Conservation (phyloP, 139 green algal genomes). For the Picochlorum sp. region DNA sequence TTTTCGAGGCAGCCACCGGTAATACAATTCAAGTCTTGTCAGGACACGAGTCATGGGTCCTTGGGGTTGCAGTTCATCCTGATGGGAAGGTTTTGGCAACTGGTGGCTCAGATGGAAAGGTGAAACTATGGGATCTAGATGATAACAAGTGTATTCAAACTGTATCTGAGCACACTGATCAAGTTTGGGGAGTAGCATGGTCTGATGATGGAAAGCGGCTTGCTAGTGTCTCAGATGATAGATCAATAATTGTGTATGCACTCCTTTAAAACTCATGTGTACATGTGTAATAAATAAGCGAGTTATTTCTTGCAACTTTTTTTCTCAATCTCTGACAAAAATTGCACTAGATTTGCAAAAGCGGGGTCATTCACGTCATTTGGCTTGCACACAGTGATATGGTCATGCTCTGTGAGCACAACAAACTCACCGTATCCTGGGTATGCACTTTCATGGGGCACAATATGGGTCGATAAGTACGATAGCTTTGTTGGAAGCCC, state of each 20-base stretch:
- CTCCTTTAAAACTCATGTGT: conserved; percentile 14
- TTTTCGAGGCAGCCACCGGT: conserved; percentile 75
- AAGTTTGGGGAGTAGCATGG: conserved; percentile 72
- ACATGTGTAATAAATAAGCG: conserved; percentile 7
- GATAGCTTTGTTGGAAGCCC: conserved; percentile 43
- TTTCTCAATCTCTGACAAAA: conserved; percentile 16
- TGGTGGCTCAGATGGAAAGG: conserved; percentile 61
- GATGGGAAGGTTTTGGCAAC: conserved; percentile 56
- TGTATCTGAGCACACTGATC: conserved; percentile 31
- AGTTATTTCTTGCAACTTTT: too few species aligned
- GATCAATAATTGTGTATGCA: conserved; percentile 42
- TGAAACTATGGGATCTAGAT: conserved; percentile 80
- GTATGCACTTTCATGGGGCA: conserved; percentile 54
- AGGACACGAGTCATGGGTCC: conserved; percentile 86
- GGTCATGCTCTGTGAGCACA: conserved; percentile 50
- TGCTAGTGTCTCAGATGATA: conserved; percentile 60
- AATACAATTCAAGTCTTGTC: conserved; percentile 69
- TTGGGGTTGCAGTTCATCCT: conserved; percentile 67
- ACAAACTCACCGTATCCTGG: conserved; percentile 62
- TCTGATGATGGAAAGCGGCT: conserved; percentile 42
- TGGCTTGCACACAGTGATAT: conserved; percentile 73
- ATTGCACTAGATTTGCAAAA: conserved; percentile 27
- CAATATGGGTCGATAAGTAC: conserved; percentile 51
- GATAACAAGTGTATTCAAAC: conserved; percentile 50
- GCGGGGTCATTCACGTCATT: conserved; percentile 14